These are phyloP conservation scores for Phytophthora idaei DNA, from an alignment of 352 stramenopile genomes.

Conservation along the genomic window DNA sequence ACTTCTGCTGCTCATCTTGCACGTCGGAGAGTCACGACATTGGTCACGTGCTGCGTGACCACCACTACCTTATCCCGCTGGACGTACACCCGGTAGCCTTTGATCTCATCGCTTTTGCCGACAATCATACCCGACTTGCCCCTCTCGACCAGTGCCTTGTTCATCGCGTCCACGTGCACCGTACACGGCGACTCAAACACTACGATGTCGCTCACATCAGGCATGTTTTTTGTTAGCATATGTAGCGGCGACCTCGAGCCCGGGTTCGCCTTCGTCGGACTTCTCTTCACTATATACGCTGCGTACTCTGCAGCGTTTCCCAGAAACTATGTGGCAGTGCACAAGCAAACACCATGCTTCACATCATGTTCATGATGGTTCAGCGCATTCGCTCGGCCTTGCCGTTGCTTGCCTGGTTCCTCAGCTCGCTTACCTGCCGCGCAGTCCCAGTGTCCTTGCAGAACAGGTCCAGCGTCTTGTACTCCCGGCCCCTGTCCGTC, in stretches of 20 bases:
- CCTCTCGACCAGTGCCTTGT: neutral
- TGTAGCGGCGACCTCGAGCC: neutral
- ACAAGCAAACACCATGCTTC: slow-evolving; percentile 1
- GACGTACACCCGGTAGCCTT: neutral
- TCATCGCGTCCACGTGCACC: neutral
- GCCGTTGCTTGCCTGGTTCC: slow-evolving; percentile 2
- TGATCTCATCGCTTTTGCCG: neutral
- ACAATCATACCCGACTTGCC: neutral
- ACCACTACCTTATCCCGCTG: neutral
- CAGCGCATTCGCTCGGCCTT: neutral
- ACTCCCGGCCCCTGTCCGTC: neutral
- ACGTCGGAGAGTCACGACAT: too few species aligned
- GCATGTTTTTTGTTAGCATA: neutral
- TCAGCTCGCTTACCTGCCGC: neutral
- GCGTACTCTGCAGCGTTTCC: neutral
- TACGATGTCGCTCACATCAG: neutral
- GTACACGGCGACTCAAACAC: neutral
- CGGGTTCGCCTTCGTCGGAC: neutral
- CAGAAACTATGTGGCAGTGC: neutral
- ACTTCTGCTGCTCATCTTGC: too few species aligned
- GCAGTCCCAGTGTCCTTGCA: neutral
- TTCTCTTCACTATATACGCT: neutral
- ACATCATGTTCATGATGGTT: neutral
- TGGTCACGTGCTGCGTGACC: neutral
- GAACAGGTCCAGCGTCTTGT: neutral